Conservation (phyloP, 2,329 filamentous ascomycete species). For the Colletotrichum cuscutae region DNA sequence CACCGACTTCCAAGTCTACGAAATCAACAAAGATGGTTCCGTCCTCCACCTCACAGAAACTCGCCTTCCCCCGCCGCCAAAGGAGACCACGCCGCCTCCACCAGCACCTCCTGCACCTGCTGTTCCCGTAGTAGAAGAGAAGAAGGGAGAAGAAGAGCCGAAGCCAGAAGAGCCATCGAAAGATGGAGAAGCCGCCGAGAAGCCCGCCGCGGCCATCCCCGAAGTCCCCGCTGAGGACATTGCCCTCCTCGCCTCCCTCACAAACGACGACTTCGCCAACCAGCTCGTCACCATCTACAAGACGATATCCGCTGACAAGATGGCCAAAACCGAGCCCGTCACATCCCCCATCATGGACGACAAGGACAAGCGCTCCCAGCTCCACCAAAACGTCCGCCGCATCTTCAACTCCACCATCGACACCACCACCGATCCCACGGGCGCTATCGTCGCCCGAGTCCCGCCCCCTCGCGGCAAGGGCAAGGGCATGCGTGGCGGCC, state of each 20-base stretch:
- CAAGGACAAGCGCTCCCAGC: slow-evolving; percentile 54
- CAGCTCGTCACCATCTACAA: slow-evolving; percentile 55
- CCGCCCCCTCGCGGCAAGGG: slow-evolving; percentile 55
- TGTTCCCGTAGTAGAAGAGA: slow-evolving; percentile 25
- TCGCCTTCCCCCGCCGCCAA: slow-evolving; percentile 20
- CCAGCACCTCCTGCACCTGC: slow-evolving; percentile 7
- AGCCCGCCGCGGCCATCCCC: slow-evolving; percentile 38
- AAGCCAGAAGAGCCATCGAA: slow-evolving; percentile 25
- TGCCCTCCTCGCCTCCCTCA: slow-evolving; percentile 49
- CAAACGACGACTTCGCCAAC: slow-evolving; percentile 51
- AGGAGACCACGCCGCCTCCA: slow-evolving; percentile 23
- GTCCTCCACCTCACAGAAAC: slow-evolving; percentile 74
- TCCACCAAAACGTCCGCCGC: slow-evolving; percentile 75
- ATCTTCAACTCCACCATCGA: slow-evolving; percentile 85
- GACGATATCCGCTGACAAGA: slow-evolving; percentile 43
- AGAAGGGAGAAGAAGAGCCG: slow-evolving; percentile 35
- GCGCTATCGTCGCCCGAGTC: slow-evolving; percentile 74
- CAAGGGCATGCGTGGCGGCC: slow-evolving; percentile 39
- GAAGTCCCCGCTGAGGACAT: slow-evolving; percentile 45
- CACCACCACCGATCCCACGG: slow-evolving; percentile 70
- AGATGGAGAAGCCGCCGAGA: slow-evolving; percentile 38
- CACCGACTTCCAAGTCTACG: slow-evolving; percentile 93
- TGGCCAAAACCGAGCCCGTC: slow-evolving; percentile 44
- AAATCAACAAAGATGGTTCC: slow-evolving; percentile 80
- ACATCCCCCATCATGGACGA: slow-evolving; percentile 56